Percentiles rank a stretch among this genome's conserved stretches.
Evolutionary conservation across 495 filamentous ascomycete genomes (phyloP).

Genomic region (Talaromyces borbonicus): DNA sequence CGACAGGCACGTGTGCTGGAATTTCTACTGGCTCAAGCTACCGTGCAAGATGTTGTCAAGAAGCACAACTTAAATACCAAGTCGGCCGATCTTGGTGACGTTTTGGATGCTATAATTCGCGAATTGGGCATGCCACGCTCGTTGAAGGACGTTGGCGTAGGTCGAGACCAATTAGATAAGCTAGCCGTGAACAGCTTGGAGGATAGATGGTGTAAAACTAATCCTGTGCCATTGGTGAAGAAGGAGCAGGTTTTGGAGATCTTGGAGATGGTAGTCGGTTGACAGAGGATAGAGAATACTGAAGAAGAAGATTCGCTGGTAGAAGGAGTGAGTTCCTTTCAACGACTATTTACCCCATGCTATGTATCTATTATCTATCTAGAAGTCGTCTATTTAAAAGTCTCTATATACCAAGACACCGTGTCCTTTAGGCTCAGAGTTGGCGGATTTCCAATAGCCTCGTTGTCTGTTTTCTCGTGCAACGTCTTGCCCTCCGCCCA

Average conservation of each 20-base stretch:
- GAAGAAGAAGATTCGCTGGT: too few relatives aligned
- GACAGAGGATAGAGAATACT: neutral
- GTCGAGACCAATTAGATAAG: slow-evolving; percentile 38
- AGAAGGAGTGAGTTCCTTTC: too few relatives aligned
- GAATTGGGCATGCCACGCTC: slow-evolving; percentile 47
- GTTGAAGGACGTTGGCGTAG: slow-evolving; percentile 44
- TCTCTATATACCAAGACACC: slow-evolving; percentile 19
- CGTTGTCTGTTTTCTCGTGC: slow-evolving; percentile 59
- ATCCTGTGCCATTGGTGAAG: slow-evolving; percentile 38
- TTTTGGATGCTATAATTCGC: slow-evolving; percentile 44
- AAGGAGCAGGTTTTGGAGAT: slow-evolving; percentile 47
- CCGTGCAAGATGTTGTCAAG: slow-evolving; percentile 33
- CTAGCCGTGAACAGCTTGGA: slow-evolving; percentile 44
- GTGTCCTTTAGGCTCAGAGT: slow-evolving; percentile 38
- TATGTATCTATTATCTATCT: neutral
- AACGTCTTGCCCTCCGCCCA: slow-evolving; percentile 65
- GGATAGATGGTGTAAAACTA: slow-evolving; percentile 40
- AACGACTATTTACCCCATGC: neutral
- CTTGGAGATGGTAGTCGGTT: slow-evolving; percentile 34
- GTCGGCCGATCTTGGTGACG: slow-evolving; percentile 40
- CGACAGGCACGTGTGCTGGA: slow-evolving; percentile 37
- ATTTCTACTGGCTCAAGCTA: slow-evolving; percentile 37
- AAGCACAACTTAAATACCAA: slow-evolving; percentile 23
- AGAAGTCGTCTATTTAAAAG: neutral
- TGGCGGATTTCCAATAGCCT: slow-evolving; percentile 35